Conservation (phyloP, 331 rosid species). For the Quercus tomentella region DNA sequence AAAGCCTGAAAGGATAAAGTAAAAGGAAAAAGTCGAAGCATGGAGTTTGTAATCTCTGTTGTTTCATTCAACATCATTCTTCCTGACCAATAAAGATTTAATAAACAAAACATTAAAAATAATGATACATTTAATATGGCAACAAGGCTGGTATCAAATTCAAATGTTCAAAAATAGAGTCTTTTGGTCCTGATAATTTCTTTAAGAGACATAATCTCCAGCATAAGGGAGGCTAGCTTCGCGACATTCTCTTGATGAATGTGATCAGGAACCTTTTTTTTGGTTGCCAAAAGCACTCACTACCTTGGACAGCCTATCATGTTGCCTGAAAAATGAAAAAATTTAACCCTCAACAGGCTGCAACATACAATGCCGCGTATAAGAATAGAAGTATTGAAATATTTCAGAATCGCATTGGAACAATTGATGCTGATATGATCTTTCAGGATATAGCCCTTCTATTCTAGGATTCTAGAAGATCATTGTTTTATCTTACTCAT, state of each 20-base stretch:
- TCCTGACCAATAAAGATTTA: not conserved
- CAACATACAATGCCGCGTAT: not conserved
- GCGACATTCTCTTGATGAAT: constrained; percentile 49
- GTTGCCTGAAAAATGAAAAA: constrained; percentile 50
- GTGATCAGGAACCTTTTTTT: constrained; percentile 54
- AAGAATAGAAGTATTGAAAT: too few relatives aligned
- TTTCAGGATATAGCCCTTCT: too few relatives aligned
- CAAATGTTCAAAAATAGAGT: not conserved
- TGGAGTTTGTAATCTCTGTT: too few relatives aligned
- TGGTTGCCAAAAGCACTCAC: constrained; percentile 56
- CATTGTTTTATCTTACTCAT: too few relatives aligned
- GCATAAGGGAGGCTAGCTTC: constrained; percentile 58
- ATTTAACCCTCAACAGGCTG: not conserved
- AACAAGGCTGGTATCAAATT: not conserved
- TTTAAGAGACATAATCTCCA: constrained; percentile 60
- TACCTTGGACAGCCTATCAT: constrained; percentile 54
- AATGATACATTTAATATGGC: not conserved
- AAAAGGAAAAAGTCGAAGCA: too few relatives aligned
- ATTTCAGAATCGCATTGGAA: too few relatives aligned
- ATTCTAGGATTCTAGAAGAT: too few relatives aligned
- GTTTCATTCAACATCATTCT: not conserved
- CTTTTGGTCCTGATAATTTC: not conserved
- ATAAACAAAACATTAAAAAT: not conserved
- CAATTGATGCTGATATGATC: too few relatives aligned
- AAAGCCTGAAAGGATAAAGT: too few relatives aligned